Evolutionary conservation across 345 rosid genomes (phyloP), one percentile per base, ranked within the genome.

Genomic region (Citrus reticulata): DNA sequence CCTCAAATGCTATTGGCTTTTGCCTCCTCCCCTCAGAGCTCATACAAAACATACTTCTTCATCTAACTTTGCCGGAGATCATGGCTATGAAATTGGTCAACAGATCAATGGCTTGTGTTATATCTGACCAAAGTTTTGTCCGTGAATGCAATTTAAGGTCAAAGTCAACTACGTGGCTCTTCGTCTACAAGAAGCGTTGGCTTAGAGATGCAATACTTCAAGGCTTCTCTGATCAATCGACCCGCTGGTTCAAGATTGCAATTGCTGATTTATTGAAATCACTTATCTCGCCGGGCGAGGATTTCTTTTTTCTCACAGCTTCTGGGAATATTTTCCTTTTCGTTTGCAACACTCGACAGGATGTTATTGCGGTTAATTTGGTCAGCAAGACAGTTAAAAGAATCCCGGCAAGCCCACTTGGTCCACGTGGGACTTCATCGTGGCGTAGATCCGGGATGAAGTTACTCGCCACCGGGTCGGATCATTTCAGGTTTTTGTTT

Each of bases 371-470:
- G 58, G 91, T 90, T 58, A 82, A 92, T 85, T 69, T 91, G 42
- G 84, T 81, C 1, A 74, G 76, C 32, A 86, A 81, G 77, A 79
- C 76, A 1, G 93, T 88, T 42, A 85, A 72, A 73, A 86, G 49
- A 67, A 87, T 92, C 84, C 92, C 89, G 5, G 84, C 91, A 5
- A 89, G 92, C 72, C 98, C 98, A 9, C 78, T 93, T 6, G 95
- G 95, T 78, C 95, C 92, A 81, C 98, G 93, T 78, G 92, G 93
- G 54, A 91, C 95, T 17, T 92, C 93, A 0, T 93, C 91, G 6
- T 92, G 98, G 97, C 82, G 95, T 25, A 79, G 95, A 68, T 91
- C 93, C 75, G 92, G 97, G 65, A 90, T 90, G 97, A 93, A 90
- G 78, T 78, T 92, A 73, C 79, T 89, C 6, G 64, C 83, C 4